phyloP scores from a whole-genome alignment of 2,329 filamentous ascomycete genomes.

The Apiospora rasikravindrae region DNA sequence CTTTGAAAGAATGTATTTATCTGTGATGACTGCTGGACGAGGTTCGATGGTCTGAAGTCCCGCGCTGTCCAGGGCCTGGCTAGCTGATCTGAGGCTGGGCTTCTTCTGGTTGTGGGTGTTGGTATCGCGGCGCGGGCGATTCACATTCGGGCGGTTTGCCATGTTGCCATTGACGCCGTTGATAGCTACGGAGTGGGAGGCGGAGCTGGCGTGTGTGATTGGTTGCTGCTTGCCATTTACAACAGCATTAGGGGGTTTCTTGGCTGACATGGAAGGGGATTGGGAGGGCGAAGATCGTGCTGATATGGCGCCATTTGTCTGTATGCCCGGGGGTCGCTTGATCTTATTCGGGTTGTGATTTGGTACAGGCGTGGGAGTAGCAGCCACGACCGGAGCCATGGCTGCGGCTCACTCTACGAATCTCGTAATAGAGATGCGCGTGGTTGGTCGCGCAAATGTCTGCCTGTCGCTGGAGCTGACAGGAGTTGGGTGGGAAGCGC shows the following conservation, averaged over 20 bases:
- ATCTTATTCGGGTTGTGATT: slow-evolving; percentile 57
- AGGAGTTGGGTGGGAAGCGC: slow-evolving; percentile 6
- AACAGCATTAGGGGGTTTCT: slow-evolving; percentile 50
- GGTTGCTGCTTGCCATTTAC: slow-evolving; percentile 50
- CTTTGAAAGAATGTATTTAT: slow-evolving; percentile 82
- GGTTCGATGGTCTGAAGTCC: slow-evolving; percentile 47
- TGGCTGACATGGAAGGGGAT: slow-evolving; percentile 57
- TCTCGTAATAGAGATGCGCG: slow-evolving; percentile 20
- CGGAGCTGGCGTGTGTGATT: slow-evolving; percentile 36
- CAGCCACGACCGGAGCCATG: slow-evolving; percentile 63
- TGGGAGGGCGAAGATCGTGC: slow-evolving; percentile 60
- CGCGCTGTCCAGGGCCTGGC: slow-evolving; percentile 50
- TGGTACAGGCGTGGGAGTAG: slow-evolving; percentile 33
- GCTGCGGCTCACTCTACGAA: slow-evolving; percentile 30
- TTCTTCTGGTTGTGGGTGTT: slow-evolving; percentile 49
- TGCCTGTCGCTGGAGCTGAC: slow-evolving; percentile 1
- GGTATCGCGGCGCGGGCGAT: slow-evolving; percentile 63
- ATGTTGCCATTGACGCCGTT: slow-evolving; percentile 51
- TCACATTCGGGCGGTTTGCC: slow-evolving; percentile 52
- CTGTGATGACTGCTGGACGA: slow-evolving; percentile 59
- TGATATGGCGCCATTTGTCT: slow-evolving; percentile 65
- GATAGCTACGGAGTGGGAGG: slow-evolving; percentile 43
- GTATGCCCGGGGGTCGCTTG: slow-evolving; percentile 71
- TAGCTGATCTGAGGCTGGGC: slow-evolving; percentile 56
- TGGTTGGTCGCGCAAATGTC: slow-evolving; percentile 21